Conservation (phyloP, 192 early-diverging fungal genomes). For the Obelidium mucronatum region DNA sequence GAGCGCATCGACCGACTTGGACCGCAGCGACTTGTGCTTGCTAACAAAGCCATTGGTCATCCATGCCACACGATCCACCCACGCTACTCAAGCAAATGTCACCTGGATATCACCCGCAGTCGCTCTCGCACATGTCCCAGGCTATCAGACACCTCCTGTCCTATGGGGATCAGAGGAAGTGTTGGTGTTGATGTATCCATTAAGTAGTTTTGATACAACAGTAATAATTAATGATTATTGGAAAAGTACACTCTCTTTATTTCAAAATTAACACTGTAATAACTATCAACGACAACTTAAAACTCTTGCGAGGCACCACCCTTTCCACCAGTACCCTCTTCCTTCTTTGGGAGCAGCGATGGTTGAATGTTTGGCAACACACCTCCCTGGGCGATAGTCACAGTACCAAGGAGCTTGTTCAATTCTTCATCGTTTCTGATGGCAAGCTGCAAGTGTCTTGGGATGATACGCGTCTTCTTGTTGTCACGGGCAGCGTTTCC, state of each 20-base stretch:
- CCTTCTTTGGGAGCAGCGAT: constrained; percentile 34
- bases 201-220: too few species aligned
- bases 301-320: too few species aligned
- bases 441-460: constrained; percentile 91
- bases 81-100: not conserved
- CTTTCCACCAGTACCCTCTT: too few species aligned
- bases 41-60: not conserved
- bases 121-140: constrained; percentile 8
- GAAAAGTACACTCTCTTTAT: too few species aligned
- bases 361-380: constrained; percentile 66
- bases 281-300: too few species aligned
- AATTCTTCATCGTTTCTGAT: constrained; percentile 72
- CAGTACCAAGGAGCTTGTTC: constrained; percentile 88
- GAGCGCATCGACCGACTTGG: constrained; percentile 29
- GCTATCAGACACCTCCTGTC: not conserved
- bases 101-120: constrained; percentile 8
- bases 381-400: constrained; percentile 94
- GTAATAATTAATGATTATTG: too few species aligned
- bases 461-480: too few species aligned
- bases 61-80: too few species aligned
- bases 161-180: not conserved
- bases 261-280: too few species aligned
- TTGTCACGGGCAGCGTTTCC: too few species aligned
- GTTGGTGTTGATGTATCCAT: not conserved
- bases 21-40: not conserved